Evolutionary conservation across 768 basidiomycete species (phyloP).

Genomic region (Mycena olivaceomarginata): DNA sequence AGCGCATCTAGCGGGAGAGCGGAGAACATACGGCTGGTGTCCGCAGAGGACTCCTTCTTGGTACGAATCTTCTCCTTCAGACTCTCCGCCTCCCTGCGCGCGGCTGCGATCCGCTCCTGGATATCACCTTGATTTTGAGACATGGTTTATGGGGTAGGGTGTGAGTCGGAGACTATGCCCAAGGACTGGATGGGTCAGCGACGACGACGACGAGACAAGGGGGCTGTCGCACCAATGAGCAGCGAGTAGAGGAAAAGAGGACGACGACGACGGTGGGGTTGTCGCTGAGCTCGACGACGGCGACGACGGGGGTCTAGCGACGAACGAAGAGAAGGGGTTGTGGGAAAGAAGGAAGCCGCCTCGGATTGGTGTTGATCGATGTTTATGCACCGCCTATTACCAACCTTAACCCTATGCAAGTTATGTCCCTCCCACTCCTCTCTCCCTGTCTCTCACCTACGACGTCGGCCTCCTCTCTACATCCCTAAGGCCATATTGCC

Average conservation of each 20-base stretch:
- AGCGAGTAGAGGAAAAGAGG: conserved; percentile 32
- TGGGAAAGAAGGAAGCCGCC: conserved; percentile 38
- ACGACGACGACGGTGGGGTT: conserved; percentile 6
- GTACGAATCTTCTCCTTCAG: conserved; percentile 99
- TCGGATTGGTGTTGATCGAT: background rate
- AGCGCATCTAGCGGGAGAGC: conserved; percentile 19
- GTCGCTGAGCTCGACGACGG: conserved; percentile 36
- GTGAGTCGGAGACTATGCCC: conserved; percentile 29
- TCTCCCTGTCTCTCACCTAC: background rate
- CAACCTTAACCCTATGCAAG: background rate
- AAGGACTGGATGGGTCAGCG: conserved; percentile 18
- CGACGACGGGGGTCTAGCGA: conserved; percentile 36
- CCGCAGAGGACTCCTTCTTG: conserved; percentile 97
- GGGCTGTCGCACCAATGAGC: conserved; percentile 33
- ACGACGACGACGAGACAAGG: conserved; percentile 13
- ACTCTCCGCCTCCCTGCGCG: conserved; percentile 96
- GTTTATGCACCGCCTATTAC: background rate
- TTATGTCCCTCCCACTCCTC: background rate
- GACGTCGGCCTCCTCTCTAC: background rate
- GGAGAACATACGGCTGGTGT: conserved; percentile 90
- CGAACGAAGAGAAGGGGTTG: conserved; percentile 42
- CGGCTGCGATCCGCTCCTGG: conserved; percentile 95
- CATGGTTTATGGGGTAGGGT: conserved; percentile 64
- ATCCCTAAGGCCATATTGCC: conserved; percentile 1
- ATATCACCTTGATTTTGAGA: conserved; percentile 90